phyloP scores from a whole-genome alignment of 768 basidiomycete species.

The Suillus sp. region DNA sequence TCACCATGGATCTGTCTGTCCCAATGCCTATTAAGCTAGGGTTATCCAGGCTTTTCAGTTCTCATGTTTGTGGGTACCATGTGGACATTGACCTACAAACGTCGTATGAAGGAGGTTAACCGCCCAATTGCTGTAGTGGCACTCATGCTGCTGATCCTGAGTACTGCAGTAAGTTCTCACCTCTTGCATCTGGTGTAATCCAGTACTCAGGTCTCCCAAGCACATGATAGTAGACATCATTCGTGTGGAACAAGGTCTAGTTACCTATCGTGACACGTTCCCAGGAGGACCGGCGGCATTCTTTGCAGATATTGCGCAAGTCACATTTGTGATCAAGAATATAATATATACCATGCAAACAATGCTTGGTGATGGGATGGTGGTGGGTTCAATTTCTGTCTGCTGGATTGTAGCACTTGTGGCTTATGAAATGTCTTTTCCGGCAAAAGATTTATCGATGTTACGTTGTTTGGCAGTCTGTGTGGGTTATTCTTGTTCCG shows the following conservation, averaged over 20 bases:
- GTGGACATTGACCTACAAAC: background rate
- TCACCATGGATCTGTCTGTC: background rate
- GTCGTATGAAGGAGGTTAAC: background rate
- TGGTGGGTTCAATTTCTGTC: background rate
- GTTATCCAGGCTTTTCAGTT: background rate
- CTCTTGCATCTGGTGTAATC: too few relatives aligned
- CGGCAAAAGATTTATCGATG: conserved; percentile 15
- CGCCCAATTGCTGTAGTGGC: background rate
- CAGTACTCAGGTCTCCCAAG: too few relatives aligned
- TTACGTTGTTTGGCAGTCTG: conserved; percentile 18
- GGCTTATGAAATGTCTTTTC: too few relatives aligned
- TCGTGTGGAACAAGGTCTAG: conserved; percentile 21
- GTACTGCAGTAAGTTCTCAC: background rate
- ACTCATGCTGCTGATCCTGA: background rate
- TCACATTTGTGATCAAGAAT: conserved; percentile 27
- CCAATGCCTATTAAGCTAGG: background rate
- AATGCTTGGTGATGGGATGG: conserved; percentile 9
- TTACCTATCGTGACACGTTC: conserved; percentile 20
- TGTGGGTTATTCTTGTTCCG: conserved; percentile 14
- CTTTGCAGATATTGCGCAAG: conserved; percentile 24
- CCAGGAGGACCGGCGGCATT: conserved; percentile 27
- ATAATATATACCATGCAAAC: conserved; percentile 19
- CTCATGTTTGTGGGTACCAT: background rate
- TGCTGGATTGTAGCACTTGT: too few relatives aligned
- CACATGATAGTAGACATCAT: conserved; percentile 18